These are phyloP conservation scores for Rachicladosporium sp. DNA, from an alignment of 2,329 filamentous ascomycete species.

Conservation along the genomic window DNA sequence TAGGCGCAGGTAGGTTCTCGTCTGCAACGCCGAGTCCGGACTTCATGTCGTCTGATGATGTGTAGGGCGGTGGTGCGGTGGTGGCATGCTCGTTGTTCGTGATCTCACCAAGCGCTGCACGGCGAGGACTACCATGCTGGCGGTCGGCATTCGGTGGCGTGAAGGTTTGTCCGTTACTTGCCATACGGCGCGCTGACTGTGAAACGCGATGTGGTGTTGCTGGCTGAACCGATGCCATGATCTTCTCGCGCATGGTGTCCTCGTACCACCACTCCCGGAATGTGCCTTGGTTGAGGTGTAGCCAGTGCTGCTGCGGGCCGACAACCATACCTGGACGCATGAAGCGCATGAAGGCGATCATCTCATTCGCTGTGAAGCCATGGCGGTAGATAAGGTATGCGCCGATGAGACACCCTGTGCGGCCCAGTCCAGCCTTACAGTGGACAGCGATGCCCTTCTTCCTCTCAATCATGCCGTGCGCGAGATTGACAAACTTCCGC, in stretches of 20 bases:
- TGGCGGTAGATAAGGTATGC: slow-evolving; percentile 96
- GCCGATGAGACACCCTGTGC: slow-evolving; percentile 91
- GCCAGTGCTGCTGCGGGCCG: slow-evolving; percentile 95
- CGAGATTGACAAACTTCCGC: slow-evolving; percentile 84
- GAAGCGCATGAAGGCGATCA: slow-evolving; percentile 94
- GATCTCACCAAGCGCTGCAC: slow-evolving; percentile 86
- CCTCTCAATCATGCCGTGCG: slow-evolving; percentile 84
- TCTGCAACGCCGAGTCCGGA: slow-evolving; percentile 56
- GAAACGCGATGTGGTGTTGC: slow-evolving; percentile 44
- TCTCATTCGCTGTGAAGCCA: slow-evolving; percentile 78
- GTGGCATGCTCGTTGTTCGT: slow-evolving; percentile 58
- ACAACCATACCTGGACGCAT: slow-evolving; percentile 99
- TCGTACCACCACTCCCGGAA: slow-evolving; percentile 98
- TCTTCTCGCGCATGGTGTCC: slow-evolving; percentile 66
- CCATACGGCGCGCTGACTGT: slow-evolving; percentile 35
- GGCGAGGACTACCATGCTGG: slow-evolving; percentile 40
- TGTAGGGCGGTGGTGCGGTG: slow-evolving; percentile 23
- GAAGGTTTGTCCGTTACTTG: slow-evolving; percentile 58
- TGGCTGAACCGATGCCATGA: slow-evolving; percentile 47
- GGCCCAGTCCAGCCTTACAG: slow-evolving; percentile 92
- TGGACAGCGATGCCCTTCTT: slow-evolving; percentile 92
- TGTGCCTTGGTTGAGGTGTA: slow-evolving; percentile 88
- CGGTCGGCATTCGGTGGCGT: slow-evolving; percentile 74
- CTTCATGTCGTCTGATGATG: slow-evolving; percentile 16
- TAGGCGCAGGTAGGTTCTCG: slow-evolving; percentile 87